These are phyloP conservation scores for Podospora pseudocomata DNA, from an alignment of 495 filamentous ascomycete genomes.

Conservation along the genomic window DNA sequence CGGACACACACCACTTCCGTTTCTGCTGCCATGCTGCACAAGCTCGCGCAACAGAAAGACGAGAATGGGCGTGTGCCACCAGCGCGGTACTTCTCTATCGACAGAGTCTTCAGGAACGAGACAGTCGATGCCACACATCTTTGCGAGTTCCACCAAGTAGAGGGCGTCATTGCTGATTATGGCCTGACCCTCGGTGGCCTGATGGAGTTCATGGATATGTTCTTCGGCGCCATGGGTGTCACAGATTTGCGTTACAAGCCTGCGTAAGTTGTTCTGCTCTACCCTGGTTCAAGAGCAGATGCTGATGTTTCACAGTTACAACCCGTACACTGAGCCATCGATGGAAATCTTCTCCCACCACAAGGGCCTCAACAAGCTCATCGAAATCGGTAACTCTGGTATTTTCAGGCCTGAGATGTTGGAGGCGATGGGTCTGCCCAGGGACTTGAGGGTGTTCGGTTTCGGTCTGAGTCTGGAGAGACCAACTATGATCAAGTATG, in stretches of 20 bases:
- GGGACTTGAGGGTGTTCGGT: slow-evolving; percentile 82
- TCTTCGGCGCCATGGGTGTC: slow-evolving; percentile 95
- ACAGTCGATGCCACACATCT: slow-evolving; percentile 94
- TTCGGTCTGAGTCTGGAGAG: slow-evolving; percentile 88
- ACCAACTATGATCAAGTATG: slow-evolving; percentile 97
- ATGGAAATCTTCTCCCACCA: slow-evolving; percentile 80
- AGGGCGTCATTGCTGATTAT: slow-evolving; percentile 97
- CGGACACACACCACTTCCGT: slow-evolving; percentile 95
- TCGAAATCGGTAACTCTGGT: slow-evolving; percentile 96
- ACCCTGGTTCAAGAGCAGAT: neutral
- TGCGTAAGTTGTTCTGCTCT: slow-evolving; percentile 13
- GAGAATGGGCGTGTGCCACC: slow-evolving; percentile 54
- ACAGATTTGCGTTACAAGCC: slow-evolving; percentile 80
- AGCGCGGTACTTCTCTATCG: slow-evolving; percentile 94
- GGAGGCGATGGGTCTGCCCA: slow-evolving; percentile 78
- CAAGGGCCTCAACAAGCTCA: slow-evolving; percentile 81
- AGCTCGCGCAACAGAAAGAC: slow-evolving; percentile 65
- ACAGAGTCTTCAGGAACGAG: slow-evolving; percentile 85
- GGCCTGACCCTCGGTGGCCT: slow-evolving; percentile 84
- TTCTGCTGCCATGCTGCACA: slow-evolving; percentile 82
- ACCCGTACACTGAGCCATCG: slow-evolving; percentile 90
- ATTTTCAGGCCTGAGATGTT: slow-evolving; percentile 99
- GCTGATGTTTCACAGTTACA: slow-evolving; percentile 68
- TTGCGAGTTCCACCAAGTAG: slow-evolving; percentile 97
- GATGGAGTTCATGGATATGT: slow-evolving; percentile 94